These are phyloP conservation scores for Colletotrichum paranaense DNA, from an alignment of 2,329 filamentous ascomycete genomes.

Conservation along the genomic window DNA sequence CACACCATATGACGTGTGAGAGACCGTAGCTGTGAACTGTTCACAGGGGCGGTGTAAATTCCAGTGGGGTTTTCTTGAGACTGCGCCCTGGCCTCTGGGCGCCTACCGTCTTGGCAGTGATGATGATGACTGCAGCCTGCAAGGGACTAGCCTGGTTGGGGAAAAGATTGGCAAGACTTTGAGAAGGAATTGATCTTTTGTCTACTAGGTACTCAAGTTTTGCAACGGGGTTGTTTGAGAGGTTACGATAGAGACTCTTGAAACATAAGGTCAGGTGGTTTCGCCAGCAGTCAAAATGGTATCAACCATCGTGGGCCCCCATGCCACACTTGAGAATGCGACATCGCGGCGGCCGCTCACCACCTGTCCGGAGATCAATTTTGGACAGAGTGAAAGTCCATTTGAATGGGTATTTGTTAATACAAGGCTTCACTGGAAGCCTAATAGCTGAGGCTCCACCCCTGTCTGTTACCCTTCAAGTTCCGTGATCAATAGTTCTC, in stretches of 20 bases:
- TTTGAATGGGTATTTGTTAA: no score
- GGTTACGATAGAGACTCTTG: background rate
- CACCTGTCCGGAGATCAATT: no score
- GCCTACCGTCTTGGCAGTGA: background rate
- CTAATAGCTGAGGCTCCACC: background rate
- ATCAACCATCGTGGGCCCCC: no score
- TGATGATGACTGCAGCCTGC: background rate
- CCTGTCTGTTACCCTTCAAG: background rate
- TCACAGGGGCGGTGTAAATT: background rate
- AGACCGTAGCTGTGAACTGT: background rate
- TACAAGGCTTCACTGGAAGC: no score
- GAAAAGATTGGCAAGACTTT: background rate
- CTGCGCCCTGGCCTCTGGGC: background rate
- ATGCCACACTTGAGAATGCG: no score
- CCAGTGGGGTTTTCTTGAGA: background rate
- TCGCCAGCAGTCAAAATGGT: no score
- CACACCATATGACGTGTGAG: background rate
- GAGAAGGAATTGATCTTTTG: background rate
- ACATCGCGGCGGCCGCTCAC: no score
- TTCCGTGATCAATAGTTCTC: background rate
- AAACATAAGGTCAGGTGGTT: no score
- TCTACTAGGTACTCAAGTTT: background rate
- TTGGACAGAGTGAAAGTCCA: no score
- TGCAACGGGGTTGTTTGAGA: background rate
- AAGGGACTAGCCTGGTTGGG: background rate